Conservation (phyloP, 2,329 filamentous ascomycete species). For the Pseudogymnoascus sp. region DNA sequence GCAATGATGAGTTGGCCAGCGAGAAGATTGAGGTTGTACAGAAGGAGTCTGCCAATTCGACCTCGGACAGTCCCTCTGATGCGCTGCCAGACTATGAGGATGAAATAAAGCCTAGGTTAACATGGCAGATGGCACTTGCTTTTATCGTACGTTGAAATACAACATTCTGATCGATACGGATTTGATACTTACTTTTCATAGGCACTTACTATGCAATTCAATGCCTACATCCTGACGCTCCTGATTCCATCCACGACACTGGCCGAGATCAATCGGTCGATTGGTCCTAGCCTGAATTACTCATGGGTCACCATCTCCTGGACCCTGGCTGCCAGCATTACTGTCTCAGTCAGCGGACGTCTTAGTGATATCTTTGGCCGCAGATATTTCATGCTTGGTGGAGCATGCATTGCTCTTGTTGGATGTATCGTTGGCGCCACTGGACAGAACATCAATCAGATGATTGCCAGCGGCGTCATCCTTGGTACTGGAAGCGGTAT, state of each 20-base stretch:
- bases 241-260: slow-evolving; percentile 33
- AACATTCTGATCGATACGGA: background rate
- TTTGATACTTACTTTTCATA: background rate
- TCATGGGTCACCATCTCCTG: slow-evolving; percentile 34
- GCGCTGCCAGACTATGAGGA: background rate
- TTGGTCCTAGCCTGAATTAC: slow-evolving; percentile 32
- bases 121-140: slow-evolving; percentile 6
- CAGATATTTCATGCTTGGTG: slow-evolving; percentile 35
- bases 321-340: slow-evolving; percentile 31
- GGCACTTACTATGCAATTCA: slow-evolving; percentile 18
- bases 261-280: slow-evolving; percentile 32
- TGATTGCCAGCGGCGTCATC: slow-evolving; percentile 37
- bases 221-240: slow-evolving; percentile 34
- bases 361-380: slow-evolving; percentile 38
- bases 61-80: no score
- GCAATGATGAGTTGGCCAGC: no score
- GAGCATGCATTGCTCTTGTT: slow-evolving; percentile 31
- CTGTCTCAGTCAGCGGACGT: slow-evolving; percentile 33
- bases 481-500: slow-evolving; percentile 38
- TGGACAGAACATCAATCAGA: slow-evolving; percentile 34
- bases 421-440: slow-evolving; percentile 37
- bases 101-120: slow-evolving; percentile 11
- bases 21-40: no score
- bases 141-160: slow-evolving; percentile 8
- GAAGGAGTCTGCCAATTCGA: no score